Percentiles rank a stretch among this genome's conserved stretches.
These are phyloP conservation scores for Pinus tabuliformis DNA, from an alignment of 75 land plant species.

Conservation along the genomic window DNA sequence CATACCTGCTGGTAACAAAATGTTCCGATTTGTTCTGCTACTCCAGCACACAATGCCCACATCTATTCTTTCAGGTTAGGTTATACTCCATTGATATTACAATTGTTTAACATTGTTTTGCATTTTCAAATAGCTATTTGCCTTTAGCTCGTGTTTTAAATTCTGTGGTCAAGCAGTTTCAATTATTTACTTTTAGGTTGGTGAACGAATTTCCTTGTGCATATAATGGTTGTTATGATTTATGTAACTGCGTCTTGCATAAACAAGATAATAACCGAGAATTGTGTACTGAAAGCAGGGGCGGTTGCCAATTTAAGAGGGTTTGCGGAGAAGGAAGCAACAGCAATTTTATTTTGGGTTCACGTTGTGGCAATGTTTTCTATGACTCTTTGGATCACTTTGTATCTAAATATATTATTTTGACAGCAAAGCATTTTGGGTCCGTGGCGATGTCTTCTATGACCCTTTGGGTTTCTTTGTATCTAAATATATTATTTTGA, in stretches of 20 bases:
- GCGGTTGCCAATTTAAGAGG: conserved; percentile 84
- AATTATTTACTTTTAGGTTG: neutral
- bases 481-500: conserved; percentile 58
- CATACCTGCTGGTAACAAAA: conserved; percentile 70
- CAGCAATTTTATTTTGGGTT: conserved; percentile 92
- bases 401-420: conserved; percentile 65
- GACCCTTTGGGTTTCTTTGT: conserved; percentile 85
- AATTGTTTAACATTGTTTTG: neutral
- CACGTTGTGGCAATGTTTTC: conserved; percentile 82
- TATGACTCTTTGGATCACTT: conserved; percentile 89
- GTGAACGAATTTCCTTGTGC: neutral
- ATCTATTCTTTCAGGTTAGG: conserved; percentile 90
- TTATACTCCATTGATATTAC: neutral
- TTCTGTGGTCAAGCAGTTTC: too few relatives aligned
- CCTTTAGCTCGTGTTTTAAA: too few relatives aligned
- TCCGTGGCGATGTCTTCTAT: conserved; percentile 70
- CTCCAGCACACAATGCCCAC: conserved; percentile 97
- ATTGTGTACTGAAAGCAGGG: conserved; percentile 34
- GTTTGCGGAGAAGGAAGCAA: conserved; percentile 71
- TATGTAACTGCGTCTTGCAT: neutral
- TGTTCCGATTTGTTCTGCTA: conserved; percentile 87
- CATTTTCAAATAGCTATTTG: neutral
- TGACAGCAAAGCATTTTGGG: neutral
- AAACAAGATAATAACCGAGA: conserved; percentile 3
- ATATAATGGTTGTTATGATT: neutral